Evolutionary conservation across 805 yeast species (phyloP).

Genomic region (Sungouiozyma intestinalis): DNA sequence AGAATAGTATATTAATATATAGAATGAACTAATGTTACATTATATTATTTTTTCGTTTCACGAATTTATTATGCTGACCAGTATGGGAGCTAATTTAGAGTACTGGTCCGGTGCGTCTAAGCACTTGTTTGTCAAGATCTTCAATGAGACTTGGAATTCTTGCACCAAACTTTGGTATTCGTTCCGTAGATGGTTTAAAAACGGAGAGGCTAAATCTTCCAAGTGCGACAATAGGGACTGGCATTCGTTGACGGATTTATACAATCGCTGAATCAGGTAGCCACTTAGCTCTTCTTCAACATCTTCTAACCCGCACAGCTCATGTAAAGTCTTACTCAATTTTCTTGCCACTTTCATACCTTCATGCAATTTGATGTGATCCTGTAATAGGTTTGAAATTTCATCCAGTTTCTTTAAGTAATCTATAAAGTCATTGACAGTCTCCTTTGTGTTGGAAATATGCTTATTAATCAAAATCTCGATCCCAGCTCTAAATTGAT

Average conservation of each 20-base stretch:
- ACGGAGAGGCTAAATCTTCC: conserved; percentile 17
- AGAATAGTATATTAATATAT: conserved; percentile 1
- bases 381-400: conserved; percentile 11
- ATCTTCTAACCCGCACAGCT: conserved; percentile 18
- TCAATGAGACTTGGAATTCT: conserved; percentile 22
- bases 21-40: neutral
- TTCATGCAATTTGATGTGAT: conserved; percentile 12
- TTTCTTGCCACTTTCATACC: conserved; percentile 12
- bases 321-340: conserved; percentile 19
- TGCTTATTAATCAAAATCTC: conserved; percentile 14
- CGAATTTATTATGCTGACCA: conserved; percentile 5
- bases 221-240: conserved; percentile 8
- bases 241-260: conserved; percentile 6
- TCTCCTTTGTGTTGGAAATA: conserved; percentile 16
- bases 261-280: conserved; percentile 12
- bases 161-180: conserved; percentile 25
- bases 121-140: conserved; percentile 20
- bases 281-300: conserved; percentile 12
- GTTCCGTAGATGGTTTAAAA: conserved; percentile 19
- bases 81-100: conserved; percentile 6
- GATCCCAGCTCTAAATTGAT: conserved; percentile 15
- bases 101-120: conserved; percentile 9
- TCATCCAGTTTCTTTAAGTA: conserved; percentile 21
- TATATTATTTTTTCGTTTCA: neutral
- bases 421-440: conserved; percentile 17